Base-by-base conservation (phyloP, 192 early-diverging fungal species). In the Dissophora ornata region DNA sequence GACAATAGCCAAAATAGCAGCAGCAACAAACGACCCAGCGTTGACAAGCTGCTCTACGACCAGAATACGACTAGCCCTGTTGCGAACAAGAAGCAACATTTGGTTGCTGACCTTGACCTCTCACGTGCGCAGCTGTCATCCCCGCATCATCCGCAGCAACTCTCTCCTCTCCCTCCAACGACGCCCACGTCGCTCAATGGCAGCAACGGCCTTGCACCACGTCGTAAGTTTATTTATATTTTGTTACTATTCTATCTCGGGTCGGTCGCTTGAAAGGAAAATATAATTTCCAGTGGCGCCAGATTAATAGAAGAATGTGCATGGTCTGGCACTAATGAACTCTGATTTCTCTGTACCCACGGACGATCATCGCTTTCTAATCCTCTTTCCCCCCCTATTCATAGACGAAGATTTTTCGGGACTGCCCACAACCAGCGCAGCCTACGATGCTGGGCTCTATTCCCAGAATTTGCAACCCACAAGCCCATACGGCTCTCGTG, bases 361-460 rank as follows among this genome's bases (percentile, higher is more conserved):
- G 4, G 0, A 5, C 54, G 15, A 25, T 59, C 24, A 7, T 46
- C 18, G 19, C n/a, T 38, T 57, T n/a, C n/a, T n/a, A n/a, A n/a
- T n/a, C n/a, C n/a, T n/a, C n/a, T n/a, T n/a, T n/a, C n/a, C n/a
- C n/a, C n/a, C n/a, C n/a, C n/a, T n/a, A n/a, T n/a, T n/a, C n/a
- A n/a, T n/a, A n/a, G n/a, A n/a, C n/a, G 69, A 62, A 24, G 69
- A 71, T 8, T 71, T 63, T 40, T 49, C 52, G 26, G 45, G 29
- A 18, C 42, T 71, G 19, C 29, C 69, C 36, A 47, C 69, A 21
- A 28, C 69, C 26, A 48, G 40, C 4, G 54, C 62, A 7, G 47
- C 60, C 22, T 71, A 71, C 42, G 69, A 71, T 44, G 29, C 60
- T 36, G 59, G 59, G 53, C 69, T 71, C 47, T 71, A 71, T 36